phyloP scores from a whole-genome alignment of 2,329 filamentous ascomycete genomes.

The Monosporascus sp. region DNA sequence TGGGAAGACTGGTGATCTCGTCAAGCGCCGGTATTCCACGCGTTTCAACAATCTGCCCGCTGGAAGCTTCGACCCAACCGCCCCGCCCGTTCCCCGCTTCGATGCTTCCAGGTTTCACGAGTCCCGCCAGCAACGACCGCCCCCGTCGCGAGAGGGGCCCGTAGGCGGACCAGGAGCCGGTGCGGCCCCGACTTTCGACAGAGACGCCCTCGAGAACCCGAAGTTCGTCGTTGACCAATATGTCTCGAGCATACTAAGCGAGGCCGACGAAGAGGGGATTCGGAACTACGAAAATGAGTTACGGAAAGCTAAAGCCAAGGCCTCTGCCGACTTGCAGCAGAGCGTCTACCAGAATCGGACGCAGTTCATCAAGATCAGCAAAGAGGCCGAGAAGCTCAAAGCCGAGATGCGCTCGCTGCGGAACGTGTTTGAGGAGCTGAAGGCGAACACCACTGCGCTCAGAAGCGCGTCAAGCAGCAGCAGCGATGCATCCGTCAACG shows the following conservation, averaged over 20 bases:
- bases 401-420: constrained; percentile 88
- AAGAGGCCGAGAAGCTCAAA: constrained; percentile 97
- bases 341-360: constrained; percentile 96
- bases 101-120: constrained; percentile 48
- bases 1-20: constrained; percentile 71
- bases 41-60: constrained; percentile 76
- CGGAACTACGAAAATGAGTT: constrained; percentile 72
- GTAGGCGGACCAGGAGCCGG: constrained; percentile 37
- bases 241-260: constrained; percentile 66
- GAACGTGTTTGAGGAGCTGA: constrained; percentile 89
- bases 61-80: constrained; percentile 60
- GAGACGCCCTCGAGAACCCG: constrained; percentile 73
- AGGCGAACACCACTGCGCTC: constrained; percentile 65
- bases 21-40: constrained; percentile 91
- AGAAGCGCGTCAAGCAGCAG: constrained; percentile 51
- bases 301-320: constrained; percentile 69
- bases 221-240: constrained; percentile 76
- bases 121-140: constrained; percentile 40
- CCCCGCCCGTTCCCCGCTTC: constrained; percentile 60
- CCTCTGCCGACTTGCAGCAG: constrained; percentile 80
- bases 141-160: constrained; percentile 44
- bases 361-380: constrained; percentile 98
- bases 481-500: constrained; percentile 41
- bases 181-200: constrained; percentile 63
- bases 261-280: constrained; percentile 84